These are phyloP conservation scores for Erodium chrysanthum DNA, from an alignment of 441 rosid species.

Conservation along the genomic window DNA sequence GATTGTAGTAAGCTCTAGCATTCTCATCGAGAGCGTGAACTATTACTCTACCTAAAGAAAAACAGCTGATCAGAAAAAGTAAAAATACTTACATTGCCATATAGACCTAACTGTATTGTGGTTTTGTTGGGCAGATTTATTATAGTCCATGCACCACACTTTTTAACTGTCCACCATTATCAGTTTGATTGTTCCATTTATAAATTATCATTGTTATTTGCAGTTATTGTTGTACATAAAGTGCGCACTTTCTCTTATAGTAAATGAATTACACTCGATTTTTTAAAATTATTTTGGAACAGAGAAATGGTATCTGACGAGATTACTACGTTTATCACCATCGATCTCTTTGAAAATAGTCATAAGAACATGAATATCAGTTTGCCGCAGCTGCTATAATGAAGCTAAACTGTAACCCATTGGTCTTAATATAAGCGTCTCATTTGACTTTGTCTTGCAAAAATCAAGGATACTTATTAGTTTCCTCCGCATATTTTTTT, in stretches of 20 bases:
- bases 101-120: too few relatives aligned
- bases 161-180: neutral
- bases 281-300: neutral
- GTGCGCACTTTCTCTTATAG: neutral
- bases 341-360: neutral
- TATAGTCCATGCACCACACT: neutral
- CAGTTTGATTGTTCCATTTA: neutral
- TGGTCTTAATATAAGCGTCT: neutral
- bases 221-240: neutral
- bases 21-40: slow-evolving; percentile 93
- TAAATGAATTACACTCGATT: neutral
- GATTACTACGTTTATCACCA: neutral
- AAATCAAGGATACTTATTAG: neutral
- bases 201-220: neutral
- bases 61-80: neutral
- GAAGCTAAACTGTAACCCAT: neutral
- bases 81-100: neutral
- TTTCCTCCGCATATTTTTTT: neutral
- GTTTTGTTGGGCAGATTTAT: neutral
- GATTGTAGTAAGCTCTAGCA: slow-evolving; percentile 72
- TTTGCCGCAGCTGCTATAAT: neutral
- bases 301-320: neutral
- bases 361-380: neutral
- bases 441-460: neutral
- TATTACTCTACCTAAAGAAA: slow-evolving; percentile 55